Evolutionary conservation across 495 filamentous ascomycete species (phyloP), one percentile per base, ranked within the genome.

Genomic region (Oidiodendron maius): DNA sequence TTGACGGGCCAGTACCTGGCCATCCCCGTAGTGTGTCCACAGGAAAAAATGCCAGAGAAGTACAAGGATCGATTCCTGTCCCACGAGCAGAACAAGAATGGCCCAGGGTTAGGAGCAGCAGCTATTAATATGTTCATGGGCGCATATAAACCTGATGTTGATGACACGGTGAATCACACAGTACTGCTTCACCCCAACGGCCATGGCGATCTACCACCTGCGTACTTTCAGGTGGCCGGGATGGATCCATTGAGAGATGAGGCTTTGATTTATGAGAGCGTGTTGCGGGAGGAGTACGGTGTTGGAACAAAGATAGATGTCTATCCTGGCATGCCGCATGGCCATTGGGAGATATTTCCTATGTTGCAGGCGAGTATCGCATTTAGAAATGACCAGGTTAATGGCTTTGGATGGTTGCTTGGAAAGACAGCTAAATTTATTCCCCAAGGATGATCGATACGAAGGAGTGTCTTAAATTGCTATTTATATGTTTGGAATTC

Each of bases 271-370:
- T 70, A 71, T 47, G 69, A 70, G 41, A 46, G 59, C 40, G 45
- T 71, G 11, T 48, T 74, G 44, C 60, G 59, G 21, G 62, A 65
- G 34, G 60, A 68, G 9, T 53, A 43, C 9, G 59, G 59, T 0
- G 50, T 71, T 8, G 50, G 57, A 46, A 71, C 69, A 8, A 43
- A 50, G 38, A 24, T 63, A 11, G 63, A 68, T 53, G 11, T 71
- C 1, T 74, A 69, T 46, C 62, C 65, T 39, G 71, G 69, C 1
- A 58, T 72, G n/a, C 66, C 65, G 17, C 68, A 74, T 61, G 62
- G 63, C 9, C 70, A 71, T 32, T 71, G 68, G 71, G 58, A 56
- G 1, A 63, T 59, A 24, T 64, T 40, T 46, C 57, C 58, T n/a
- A n/a, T n/a, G n/a, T n/a, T 1, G 8, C n/a, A n/a, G n/a, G n/a